Conservation (phyloP, 163 green algal genomes). For the Scenedesmus sp. region DNA sequence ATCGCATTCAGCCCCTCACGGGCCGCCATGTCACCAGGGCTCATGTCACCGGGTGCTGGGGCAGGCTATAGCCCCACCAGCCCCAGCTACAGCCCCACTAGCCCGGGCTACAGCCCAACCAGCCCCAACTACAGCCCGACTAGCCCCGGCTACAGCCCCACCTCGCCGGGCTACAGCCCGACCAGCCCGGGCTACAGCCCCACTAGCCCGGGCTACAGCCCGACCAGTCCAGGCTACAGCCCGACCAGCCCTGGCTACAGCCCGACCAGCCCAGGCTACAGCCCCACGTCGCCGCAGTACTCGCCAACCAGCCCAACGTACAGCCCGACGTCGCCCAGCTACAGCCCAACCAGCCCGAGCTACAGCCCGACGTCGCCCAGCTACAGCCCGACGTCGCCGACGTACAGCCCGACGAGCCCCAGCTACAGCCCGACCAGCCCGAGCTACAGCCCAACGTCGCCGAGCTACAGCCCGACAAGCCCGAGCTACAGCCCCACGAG, state of each 20-base stretch:
- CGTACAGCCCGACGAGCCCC: conserved; percentile 67
- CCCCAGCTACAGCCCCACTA: conserved; percentile 76
- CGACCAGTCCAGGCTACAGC: conserved; percentile 71
- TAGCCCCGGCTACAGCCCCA: conserved; percentile 77
- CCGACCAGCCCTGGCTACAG: conserved; percentile 79
- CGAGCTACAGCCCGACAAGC: conserved; percentile 69
- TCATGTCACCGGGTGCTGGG: conserved; percentile 42
- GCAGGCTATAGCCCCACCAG: conserved; percentile 82
- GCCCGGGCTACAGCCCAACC: conserved; percentile 71
- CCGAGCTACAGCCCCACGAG: conserved; percentile 71
- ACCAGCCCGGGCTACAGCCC: conserved; percentile 76
- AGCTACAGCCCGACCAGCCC: conserved; percentile 73
- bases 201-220: conserved; percentile 78
- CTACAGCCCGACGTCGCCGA: conserved; percentile 80
- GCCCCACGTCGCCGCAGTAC: conserved; percentile 75
- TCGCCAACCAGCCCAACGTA: conserved; percentile 77
- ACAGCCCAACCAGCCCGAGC: conserved; percentile 76
- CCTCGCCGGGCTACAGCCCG: conserved; percentile 63
- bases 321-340: conserved; percentile 77
- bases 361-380: conserved; percentile 82
- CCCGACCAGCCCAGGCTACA: conserved; percentile 75
- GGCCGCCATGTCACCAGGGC: conserved; percentile 72
- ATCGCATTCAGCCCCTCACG: conserved; percentile 69
- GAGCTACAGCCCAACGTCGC: conserved; percentile 79
- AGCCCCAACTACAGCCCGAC: conserved; percentile 80